A percentile compares a stretch with the other conserved stretches of the same genome.
Conservation (phyloP, 2,329 filamentous ascomycete genomes). For the Pseudogymnoascus sp. region DNA sequence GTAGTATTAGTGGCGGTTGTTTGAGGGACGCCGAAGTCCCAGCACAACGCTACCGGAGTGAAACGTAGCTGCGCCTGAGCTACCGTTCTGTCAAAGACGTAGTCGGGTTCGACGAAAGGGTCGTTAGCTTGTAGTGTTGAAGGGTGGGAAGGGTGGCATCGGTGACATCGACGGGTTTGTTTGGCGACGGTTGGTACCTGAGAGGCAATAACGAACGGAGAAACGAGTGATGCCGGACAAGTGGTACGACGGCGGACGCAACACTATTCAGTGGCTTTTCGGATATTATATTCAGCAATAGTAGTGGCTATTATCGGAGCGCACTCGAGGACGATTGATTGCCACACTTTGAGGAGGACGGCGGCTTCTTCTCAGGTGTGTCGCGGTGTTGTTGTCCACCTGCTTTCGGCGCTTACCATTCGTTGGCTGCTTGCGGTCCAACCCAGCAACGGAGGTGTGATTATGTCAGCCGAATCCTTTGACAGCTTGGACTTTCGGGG, state of each 20-base stretch:
- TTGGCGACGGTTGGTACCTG: slow-evolving; percentile 1
- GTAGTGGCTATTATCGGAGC: slow-evolving; percentile 7
- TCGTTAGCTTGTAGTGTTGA: slow-evolving; percentile 5
- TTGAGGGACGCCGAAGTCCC: not conserved
- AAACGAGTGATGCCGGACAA: slow-evolving; percentile 4
- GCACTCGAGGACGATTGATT: not conserved
- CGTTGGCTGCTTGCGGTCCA: slow-evolving; percentile 6
- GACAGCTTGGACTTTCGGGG: not conserved
- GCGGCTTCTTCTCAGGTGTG: slow-evolving; percentile 8
- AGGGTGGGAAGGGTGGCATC: not conserved
- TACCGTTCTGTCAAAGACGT: not conserved
- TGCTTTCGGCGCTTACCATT: slow-evolving; percentile 10
- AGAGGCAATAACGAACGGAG: slow-evolving; percentile 4
- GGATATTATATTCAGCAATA: slow-evolving; percentile 7
- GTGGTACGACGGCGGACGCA: slow-evolving; percentile 3
- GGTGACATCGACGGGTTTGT: slow-evolving; percentile 6
- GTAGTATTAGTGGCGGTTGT: not conserved
- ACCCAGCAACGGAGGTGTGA: slow-evolving; percentile 2
- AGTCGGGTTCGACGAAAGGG: not conserved
- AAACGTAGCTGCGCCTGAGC: not conserved
- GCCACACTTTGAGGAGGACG: not conserved
- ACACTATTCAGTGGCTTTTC: slow-evolving; percentile 5
- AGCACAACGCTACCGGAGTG: not conserved
- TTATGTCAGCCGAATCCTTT: slow-evolving; percentile 6
- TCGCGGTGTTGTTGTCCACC: slow-evolving; percentile 10